These are phyloP conservation scores for Colletotrichum orbiculare DNA, from an alignment of 2,329 filamentous ascomycete species.

Conservation along the genomic window DNA sequence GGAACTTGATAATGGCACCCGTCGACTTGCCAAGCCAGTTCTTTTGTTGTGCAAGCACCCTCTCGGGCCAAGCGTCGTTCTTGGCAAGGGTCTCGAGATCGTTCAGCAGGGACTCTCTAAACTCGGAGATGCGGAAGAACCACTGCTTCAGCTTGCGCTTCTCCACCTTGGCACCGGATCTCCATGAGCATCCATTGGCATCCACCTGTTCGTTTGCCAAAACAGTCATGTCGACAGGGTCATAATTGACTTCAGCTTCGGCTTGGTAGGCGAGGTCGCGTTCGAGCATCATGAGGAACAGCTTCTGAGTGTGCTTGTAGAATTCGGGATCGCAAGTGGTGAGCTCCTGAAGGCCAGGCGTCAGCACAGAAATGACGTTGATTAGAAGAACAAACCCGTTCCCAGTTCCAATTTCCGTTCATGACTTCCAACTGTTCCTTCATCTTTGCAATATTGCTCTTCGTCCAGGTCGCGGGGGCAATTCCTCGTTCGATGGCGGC, in stretches of 20 bases:
- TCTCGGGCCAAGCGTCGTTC: slow-evolving; percentile 80
- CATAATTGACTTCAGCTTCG: slow-evolving; percentile 88
- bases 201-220: slow-evolving; percentile 96
- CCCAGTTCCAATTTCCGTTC: slow-evolving; percentile 88
- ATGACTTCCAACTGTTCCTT: slow-evolving; percentile 82
- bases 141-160: slow-evolving; percentile 85
- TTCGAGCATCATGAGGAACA: slow-evolving; percentile 82
- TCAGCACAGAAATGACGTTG: slow-evolving; percentile 11
- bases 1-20: slow-evolving; percentile 79
- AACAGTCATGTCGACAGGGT: slow-evolving; percentile 89
- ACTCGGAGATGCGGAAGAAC: slow-evolving; percentile 88
- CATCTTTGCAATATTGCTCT: slow-evolving; percentile 84
- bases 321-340: slow-evolving; percentile 86
- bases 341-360: slow-evolving; percentile 70
- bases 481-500: slow-evolving; percentile 86
- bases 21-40: slow-evolving; percentile 89
- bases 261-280: slow-evolving; percentile 84
- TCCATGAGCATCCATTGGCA: slow-evolving; percentile 85
- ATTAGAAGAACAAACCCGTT: slow-evolving; percentile 67
- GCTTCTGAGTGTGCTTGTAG: slow-evolving; percentile 88
- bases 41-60: slow-evolving; percentile 83
- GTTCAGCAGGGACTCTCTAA: slow-evolving; percentile 76
- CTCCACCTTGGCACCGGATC: slow-evolving; percentile 86
- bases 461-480: slow-evolving; percentile 83
- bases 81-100: slow-evolving; percentile 75